Base-by-base conservation (phyloP, 805 yeast species). In the Wickerhamomyces alni region DNA sequence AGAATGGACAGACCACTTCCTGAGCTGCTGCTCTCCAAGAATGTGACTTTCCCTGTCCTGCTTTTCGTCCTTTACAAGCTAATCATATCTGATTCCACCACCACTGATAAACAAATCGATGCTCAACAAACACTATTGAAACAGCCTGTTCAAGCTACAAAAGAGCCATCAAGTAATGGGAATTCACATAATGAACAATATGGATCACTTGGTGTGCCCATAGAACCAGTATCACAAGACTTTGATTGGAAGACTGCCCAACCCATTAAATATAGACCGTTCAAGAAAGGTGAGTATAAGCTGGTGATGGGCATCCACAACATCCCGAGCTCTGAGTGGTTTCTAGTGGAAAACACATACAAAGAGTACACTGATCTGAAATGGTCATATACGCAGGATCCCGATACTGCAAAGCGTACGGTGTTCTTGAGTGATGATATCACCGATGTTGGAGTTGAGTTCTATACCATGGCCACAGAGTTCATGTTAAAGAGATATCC, bases 271-370 rank as follows among this genome's bases (percentile, higher is more conserved):
- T 75, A 68, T 47, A 61, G 77, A 36, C 87, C 87, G 1, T 82
- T 79, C 63, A 79, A 75, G 53, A 67, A 74, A 34, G 81, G 76
- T 13, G 72, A 64, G 35, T 78, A 80, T 48, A 72, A 69, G 44
- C 59, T 82, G 59, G 80, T 82, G 3, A 74, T 83, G 82, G 83
- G 81, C 1, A 67, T 81, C 37, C 63, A 69, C 42, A 65, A 69
- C 52, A 51, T 69, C 32, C 59, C 65, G 28, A 56, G 77, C 2
- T 67, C 70, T 32, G 80, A 81, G 30, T 74, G 81, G 74, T 62
- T 85, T 18, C 60, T 75, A 25, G 56, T 85, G 3, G 93, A 85
- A 42, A 61, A 77, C 34, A 74, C 82, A 0, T 83, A 82, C 51
- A 49, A 66, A 38, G 58, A 65, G 4, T 60, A 66, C 33, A 70